phyloP scores from a whole-genome alignment of 495 filamentous ascomycete genomes.

The Neurospora sp. region DNA sequence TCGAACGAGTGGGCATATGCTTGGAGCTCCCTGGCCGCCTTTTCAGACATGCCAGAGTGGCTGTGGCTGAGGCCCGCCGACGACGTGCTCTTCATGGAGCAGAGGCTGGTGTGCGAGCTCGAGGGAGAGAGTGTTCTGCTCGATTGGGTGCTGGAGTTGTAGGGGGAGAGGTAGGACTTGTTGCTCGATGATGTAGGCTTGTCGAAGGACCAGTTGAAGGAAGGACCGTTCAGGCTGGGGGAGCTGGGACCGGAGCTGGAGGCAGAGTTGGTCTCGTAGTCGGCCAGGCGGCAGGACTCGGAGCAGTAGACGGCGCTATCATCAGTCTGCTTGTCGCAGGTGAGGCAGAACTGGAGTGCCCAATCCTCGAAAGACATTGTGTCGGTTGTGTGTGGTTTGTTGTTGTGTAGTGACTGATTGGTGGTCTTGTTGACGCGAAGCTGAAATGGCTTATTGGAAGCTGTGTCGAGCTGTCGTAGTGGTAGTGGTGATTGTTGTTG shows the following conservation, averaged over 20 bases:
- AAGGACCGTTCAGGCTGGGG: slow-evolving; percentile 36
- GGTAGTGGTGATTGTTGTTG: neutral
- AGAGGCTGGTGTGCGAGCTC: slow-evolving; percentile 76
- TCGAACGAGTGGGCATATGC: slow-evolving; percentile 86
- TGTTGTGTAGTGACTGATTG: neutral
- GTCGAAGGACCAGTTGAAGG: slow-evolving; percentile 35
- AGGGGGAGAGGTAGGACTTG: slow-evolving; percentile 59
- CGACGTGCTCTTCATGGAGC: slow-evolving; percentile 59
- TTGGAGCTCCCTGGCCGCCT: slow-evolving; percentile 68
- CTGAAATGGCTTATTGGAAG: neutral
- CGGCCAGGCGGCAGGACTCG: slow-evolving; percentile 80
- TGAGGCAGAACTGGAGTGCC: slow-evolving; percentile 89
- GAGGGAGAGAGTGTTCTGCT: slow-evolving; percentile 57
- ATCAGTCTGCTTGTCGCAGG: slow-evolving; percentile 81
- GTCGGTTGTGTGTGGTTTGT: slow-evolving; percentile 7
- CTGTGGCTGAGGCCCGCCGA: slow-evolving; percentile 42
- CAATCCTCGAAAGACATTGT: slow-evolving; percentile 57
- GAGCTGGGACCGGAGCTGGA: slow-evolving; percentile 47
- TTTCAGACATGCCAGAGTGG: slow-evolving; percentile 54
- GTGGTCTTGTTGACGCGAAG: neutral
- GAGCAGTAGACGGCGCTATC: slow-evolving; percentile 80
- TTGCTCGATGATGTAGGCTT: slow-evolving; percentile 25
- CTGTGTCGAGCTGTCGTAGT: neutral
- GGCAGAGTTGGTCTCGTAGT: slow-evolving; percentile 61
- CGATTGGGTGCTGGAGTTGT: slow-evolving; percentile 42